Evolutionary conservation across 2,329 filamentous ascomycete genomes (phyloP), one percentile per base, ranked within the genome.

Genomic region (Cylindrodendrum hubeiense): DNA sequence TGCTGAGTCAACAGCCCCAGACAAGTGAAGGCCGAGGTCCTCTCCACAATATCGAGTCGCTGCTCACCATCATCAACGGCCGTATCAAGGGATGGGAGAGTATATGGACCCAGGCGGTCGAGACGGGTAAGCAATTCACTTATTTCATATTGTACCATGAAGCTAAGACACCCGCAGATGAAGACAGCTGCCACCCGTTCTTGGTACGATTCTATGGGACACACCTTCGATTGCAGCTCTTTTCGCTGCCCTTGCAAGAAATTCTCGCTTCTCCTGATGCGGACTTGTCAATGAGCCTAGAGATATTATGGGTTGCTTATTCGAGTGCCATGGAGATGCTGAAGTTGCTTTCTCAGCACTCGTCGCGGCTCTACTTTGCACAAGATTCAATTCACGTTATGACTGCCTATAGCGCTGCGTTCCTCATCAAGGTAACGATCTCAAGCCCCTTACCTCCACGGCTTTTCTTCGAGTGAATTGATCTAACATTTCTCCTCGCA

Each of bases 381-480:
- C 80, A 82, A 65, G 80, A 82, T 55, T 81, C 80, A 1, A 71
- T 82, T 5, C 80, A 82, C 65, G 78, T 81, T 15, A 82, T 82
- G 80, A 78, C 77, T 17, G 80, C 80, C 3, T 81, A 82, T 63
- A 76, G 78, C n/a, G 77, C 79, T 13, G 77, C 79, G 3, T 80
- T 81, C 56, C 68, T 81, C 3, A 75, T 81, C 49, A 82, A 81
- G 68, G 77, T 78, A n/a, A n/a, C 19, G 33, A 13, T 21, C 17
- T n/a, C 3, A 15, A 17, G 5, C 22, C 21, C 21, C 24, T 2
- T 30, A 4, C 10, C 43, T n/a, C 43, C 3, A 8, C 21, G n/a
- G 33, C 43, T 30, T 34, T 3, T 24, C 9, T 5, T 2, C 19
- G 15, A 9, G 5, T 7, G 4, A 30, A 30, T 12, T 33, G 3